Conservation (phyloP, 202 grass and related monocot species). For the Cymbopogon flexuosus region DNA sequence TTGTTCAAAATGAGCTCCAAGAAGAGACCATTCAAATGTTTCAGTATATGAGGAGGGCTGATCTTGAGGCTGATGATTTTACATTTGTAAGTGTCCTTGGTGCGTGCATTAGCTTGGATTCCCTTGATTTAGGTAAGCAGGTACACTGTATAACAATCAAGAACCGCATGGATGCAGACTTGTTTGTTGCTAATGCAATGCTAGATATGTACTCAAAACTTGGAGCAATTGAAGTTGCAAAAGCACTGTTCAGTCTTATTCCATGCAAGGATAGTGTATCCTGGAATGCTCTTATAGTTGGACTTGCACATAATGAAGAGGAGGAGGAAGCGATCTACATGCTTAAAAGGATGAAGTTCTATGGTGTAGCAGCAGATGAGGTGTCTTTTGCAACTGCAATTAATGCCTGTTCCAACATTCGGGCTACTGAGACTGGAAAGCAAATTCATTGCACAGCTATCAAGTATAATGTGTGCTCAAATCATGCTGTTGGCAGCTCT, state of each 20-base stretch:
- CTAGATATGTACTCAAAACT: constrained; percentile 71
- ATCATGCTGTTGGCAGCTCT: constrained; percentile 45
- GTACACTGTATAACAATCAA: constrained; percentile 56
- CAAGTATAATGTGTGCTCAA: constrained; percentile 51
- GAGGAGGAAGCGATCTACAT: constrained; percentile 40
- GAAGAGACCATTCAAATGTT: constrained; percentile 47
- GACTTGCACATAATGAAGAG: constrained; percentile 51
- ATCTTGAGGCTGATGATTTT: constrained; percentile 50
- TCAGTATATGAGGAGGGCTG: constrained; percentile 37
- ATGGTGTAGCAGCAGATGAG: constrained; percentile 43
- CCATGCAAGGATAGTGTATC: constrained; percentile 52
- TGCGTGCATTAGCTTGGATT: constrained; percentile 34
- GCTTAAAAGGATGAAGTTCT: constrained; percentile 47
- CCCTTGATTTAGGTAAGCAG: constrained; percentile 45
- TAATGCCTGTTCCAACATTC: constrained; percentile 52
- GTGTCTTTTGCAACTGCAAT: constrained; percentile 56
- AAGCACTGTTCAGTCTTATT: constrained; percentile 44
- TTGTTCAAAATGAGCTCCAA: constrained; percentile 49
- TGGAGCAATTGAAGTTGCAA: constrained; percentile 43
- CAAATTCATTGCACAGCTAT: constrained; percentile 49
- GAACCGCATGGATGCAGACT: constrained; percentile 34
- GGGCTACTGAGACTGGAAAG: constrained; percentile 53
- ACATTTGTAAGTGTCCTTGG: constrained; percentile 58
- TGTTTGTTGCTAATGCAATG: constrained; percentile 66
- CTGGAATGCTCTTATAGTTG: constrained; percentile 73